These are phyloP conservation scores for Larix kaempferi DNA, from an alignment of 75 land plant genomes.

Conservation along the genomic window DNA sequence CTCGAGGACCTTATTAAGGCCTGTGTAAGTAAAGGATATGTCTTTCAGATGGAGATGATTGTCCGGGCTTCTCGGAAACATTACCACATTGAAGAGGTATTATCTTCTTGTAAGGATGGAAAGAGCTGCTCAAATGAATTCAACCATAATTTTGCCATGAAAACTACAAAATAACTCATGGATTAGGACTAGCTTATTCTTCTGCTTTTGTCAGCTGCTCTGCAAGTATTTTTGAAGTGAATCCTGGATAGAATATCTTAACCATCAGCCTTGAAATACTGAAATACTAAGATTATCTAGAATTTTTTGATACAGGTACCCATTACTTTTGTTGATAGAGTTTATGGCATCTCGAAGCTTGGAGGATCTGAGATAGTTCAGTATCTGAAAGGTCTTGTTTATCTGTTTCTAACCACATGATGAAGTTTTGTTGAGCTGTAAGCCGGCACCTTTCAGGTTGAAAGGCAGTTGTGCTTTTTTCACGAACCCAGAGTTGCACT, in stretches of 20 bases:
- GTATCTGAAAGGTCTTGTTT: conserved; percentile 86
- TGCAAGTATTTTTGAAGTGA: not conserved
- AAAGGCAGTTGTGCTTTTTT: too few relatives aligned
- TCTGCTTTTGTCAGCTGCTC: not conserved
- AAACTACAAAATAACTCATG: not conserved
- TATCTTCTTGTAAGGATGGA: not conserved
- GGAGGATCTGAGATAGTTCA: conserved; percentile 97
- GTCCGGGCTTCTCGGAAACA: conserved; percentile 88
- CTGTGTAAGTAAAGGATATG: conserved; percentile 95
- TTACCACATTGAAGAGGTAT: conserved; percentile 90
- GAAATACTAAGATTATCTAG: not conserved
- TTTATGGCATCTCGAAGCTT: conserved; percentile 96
- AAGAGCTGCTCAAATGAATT: not conserved
- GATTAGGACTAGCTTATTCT: not conserved
- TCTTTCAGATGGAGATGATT: conserved; percentile 99
- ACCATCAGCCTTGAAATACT: not conserved
- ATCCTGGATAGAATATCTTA: not conserved
- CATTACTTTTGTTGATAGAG: conserved; percentile 98
- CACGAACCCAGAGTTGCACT: too few relatives aligned
- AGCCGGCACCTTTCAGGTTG: too few relatives aligned
- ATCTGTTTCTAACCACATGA: conserved; percentile 79
- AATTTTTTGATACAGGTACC: conserved; percentile 65
- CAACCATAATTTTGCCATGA: not conserved
- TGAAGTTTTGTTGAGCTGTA: not conserved
- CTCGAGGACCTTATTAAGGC: conserved; percentile 79